These are phyloP conservation scores for Aspergillus avenaceus DNA, from an alignment of 495 filamentous ascomycete genomes.

Conservation along the genomic window DNA sequence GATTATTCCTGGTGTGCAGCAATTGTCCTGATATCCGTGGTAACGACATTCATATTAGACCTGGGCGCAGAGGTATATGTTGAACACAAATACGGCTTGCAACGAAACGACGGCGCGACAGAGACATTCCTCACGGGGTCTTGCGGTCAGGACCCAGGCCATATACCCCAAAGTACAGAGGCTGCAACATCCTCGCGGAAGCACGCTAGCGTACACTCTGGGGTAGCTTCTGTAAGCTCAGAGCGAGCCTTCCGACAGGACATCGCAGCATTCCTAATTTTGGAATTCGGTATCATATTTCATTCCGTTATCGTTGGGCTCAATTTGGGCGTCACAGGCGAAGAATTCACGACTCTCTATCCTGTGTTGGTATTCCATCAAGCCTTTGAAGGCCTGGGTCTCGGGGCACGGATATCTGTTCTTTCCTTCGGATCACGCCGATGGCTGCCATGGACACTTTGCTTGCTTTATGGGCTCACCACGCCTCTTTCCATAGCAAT, in stretches of 20 bases:
- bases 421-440: slow-evolving; percentile 41
- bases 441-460: slow-evolving; percentile 31
- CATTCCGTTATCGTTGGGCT: slow-evolving; percentile 73
- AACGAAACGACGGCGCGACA: slow-evolving; percentile 23
- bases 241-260: slow-evolving; percentile 25
- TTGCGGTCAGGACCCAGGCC: neutral
- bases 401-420: slow-evolving; percentile 25
- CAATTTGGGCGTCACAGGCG: slow-evolving; percentile 57
- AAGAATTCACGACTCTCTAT: slow-evolving; percentile 61
- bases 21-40: slow-evolving; percentile 26
- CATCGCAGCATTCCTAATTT: slow-evolving; percentile 38
- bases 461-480: slow-evolving; percentile 27
- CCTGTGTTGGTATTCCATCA: slow-evolving; percentile 58
- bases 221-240: neutral
- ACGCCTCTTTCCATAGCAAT: slow-evolving; percentile 33
- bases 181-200: neutral
- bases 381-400: slow-evolving; percentile 22
- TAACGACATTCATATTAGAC: slow-evolving; percentile 35
- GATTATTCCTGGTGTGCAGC: slow-evolving; percentile 38
- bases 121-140: slow-evolving; percentile 11
- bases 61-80: slow-evolving; percentile 46
- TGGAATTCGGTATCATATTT: slow-evolving; percentile 69
- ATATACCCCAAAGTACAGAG: neutral
- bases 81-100: slow-evolving; percentile 42
- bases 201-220: neutral